A percentile compares a stretch with the other conserved stretches of the same genome.
phyloP scores from a whole-genome alignment of 805 yeast genomes.

The Cyberlindnera bimundalis region DNA sequence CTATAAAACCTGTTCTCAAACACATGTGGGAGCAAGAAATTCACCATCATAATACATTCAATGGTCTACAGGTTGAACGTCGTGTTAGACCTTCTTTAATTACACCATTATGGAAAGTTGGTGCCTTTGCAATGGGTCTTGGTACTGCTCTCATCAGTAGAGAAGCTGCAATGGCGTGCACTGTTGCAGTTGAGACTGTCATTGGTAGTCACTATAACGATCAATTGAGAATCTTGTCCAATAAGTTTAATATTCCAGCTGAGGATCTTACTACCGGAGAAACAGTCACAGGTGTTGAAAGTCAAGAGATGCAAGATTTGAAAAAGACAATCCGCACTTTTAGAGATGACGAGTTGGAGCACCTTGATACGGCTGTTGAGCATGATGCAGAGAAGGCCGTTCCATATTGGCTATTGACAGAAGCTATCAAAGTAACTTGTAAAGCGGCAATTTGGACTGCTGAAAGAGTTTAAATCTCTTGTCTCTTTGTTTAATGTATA shows the following conservation, averaged over 20 bases:
- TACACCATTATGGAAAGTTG: conserved; percentile 91
- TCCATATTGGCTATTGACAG: conserved; percentile 87
- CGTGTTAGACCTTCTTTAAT: conserved; percentile 88
- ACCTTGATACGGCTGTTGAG: conserved; percentile 88
- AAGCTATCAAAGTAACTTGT: conserved; percentile 78
- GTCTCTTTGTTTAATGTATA: background rate
- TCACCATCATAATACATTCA: conserved; percentile 84
- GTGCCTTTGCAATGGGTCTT: conserved; percentile 83
- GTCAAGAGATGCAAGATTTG: conserved; percentile 56
- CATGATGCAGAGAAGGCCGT: conserved; percentile 91
- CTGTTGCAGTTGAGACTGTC: conserved; percentile 97
- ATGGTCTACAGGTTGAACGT: conserved; percentile 65
- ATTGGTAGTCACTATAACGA: conserved; percentile 95
- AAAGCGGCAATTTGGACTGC: conserved; percentile 90
- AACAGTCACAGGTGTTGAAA: conserved; percentile 28
- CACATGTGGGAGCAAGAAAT: conserved; percentile 99
- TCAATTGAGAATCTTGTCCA: conserved; percentile 74
- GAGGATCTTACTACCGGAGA: conserved; percentile 30
- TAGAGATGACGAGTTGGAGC: conserved; percentile 94
- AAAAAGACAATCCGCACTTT: conserved; percentile 66
- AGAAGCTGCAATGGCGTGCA: conserved; percentile 99
- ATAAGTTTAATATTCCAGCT: conserved; percentile 52
- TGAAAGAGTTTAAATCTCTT: conserved; percentile 55
- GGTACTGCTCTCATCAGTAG: conserved; percentile 84
- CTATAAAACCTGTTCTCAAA: conserved; percentile 70